phyloP scores from a whole-genome alignment of 1,139 yeast genomes.

The Saccharomycopsis hybrid region DNA sequence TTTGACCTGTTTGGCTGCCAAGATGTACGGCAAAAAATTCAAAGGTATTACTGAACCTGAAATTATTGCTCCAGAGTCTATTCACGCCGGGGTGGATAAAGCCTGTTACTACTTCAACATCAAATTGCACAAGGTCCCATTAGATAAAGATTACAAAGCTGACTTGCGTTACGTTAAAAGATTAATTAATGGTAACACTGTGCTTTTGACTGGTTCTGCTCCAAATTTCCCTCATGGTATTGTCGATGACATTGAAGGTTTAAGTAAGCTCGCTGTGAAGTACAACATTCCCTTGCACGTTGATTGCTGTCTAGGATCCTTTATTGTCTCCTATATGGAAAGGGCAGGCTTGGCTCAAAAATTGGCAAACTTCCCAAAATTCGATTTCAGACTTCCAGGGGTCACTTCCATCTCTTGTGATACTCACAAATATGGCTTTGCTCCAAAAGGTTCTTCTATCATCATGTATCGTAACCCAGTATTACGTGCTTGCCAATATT shows the following conservation, averaged over 20 bases:
- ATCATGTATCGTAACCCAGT: slow-evolving; percentile 74
- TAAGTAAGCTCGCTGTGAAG: slow-evolving; percentile 59
- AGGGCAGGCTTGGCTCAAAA: slow-evolving; percentile 52
- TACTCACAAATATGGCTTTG: slow-evolving; percentile 96
- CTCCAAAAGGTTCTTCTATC: slow-evolving; percentile 93
- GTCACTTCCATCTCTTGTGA: slow-evolving; percentile 98
- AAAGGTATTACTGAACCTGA: slow-evolving; percentile 72
- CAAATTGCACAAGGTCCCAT: slow-evolving; percentile 71
- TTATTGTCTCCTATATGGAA: slow-evolving; percentile 74
- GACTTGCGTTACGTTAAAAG: slow-evolving; percentile 55
- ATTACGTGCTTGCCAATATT: slow-evolving; percentile 77
- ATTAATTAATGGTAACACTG: slow-evolving; percentile 71
- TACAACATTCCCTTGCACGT: slow-evolving; percentile 81
- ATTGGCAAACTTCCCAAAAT: slow-evolving; percentile 47
- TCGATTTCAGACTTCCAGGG: slow-evolving; percentile 86
- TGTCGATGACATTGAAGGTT: slow-evolving; percentile 75
- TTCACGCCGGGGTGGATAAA: slow-evolving; percentile 94
- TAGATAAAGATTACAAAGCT: slow-evolving; percentile 71
- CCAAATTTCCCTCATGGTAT: slow-evolving; percentile 98
- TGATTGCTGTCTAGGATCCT: slow-evolving; percentile 93
- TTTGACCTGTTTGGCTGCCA: slow-evolving; percentile 80
- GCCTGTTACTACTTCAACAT: slow-evolving; percentile 90
- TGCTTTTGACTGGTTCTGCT: slow-evolving; percentile 83
- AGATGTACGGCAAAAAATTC: slow-evolving; percentile 45
- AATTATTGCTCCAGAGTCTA: slow-evolving; percentile 80